Conservation (phyloP, 352 stramenopile genomes). For the Globisporangium acanthophoron region DNA sequence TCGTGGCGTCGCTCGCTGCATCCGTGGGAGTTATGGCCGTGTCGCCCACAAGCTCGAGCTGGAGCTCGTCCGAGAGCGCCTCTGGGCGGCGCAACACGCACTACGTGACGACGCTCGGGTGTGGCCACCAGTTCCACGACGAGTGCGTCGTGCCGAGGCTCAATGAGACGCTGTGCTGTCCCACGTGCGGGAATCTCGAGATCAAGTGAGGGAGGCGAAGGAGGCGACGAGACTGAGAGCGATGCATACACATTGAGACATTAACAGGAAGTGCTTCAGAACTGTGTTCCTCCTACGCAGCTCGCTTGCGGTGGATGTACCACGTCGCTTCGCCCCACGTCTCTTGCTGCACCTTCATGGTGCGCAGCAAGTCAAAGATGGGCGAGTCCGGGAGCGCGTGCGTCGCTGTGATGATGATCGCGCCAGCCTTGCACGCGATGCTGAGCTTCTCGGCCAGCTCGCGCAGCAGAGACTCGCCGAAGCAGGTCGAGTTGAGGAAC, state of each 20-base stretch:
- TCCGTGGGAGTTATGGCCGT: not conserved
- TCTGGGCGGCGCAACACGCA: slow-evolving; percentile 21
- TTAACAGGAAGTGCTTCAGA: too few species aligned
- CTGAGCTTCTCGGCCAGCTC: slow-evolving; percentile 39
- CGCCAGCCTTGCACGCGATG: slow-evolving; percentile 41
- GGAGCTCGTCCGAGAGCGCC: slow-evolving; percentile 6
- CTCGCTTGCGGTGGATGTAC: slow-evolving; percentile 48
- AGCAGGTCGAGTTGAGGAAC: slow-evolving; percentile 91
- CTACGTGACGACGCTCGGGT: slow-evolving; percentile 69
- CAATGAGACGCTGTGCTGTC: slow-evolving; percentile 64
- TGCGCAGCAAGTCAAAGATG: slow-evolving; percentile 37
- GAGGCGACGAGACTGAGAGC: not conserved
- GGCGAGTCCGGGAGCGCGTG: slow-evolving; percentile 38
- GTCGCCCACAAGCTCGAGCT: slow-evolving; percentile 7
- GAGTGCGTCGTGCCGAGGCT: slow-evolving; percentile 78
- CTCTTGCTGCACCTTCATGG: slow-evolving; percentile 47
- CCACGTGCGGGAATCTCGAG: slow-evolving; percentile 51
- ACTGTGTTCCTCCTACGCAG: not conserved
- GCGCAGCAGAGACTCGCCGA: slow-evolving; percentile 59
- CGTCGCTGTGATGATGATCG: slow-evolving; percentile 58
- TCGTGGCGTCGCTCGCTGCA: slow-evolving; percentile 4
- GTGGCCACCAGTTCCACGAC: slow-evolving; percentile 77
- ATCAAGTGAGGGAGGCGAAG: slow-evolving; percentile 2
- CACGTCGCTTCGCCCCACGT: slow-evolving; percentile 52
- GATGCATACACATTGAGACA: not conserved